Evolutionary conservation across 2,329 filamentous ascomycete species (phyloP).

Genomic region (Arthrobotrys musiformis): DNA sequence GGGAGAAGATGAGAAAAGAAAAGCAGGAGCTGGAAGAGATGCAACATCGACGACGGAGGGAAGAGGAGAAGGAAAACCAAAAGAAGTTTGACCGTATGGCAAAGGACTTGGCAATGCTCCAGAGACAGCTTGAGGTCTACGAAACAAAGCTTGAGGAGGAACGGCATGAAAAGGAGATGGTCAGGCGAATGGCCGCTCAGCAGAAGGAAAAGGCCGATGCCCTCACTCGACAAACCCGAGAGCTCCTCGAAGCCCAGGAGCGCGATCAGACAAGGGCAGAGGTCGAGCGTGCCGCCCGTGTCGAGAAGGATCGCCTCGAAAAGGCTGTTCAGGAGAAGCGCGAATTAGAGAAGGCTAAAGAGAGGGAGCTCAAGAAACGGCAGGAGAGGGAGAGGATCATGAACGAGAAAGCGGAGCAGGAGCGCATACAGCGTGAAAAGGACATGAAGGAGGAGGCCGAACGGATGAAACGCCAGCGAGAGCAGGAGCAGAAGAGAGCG

Average conservation of each 20-base stretch:
- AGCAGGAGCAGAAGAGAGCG: constrained; percentile 33
- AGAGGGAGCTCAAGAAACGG: constrained; percentile 49
- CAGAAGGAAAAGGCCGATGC: constrained; percentile 48
- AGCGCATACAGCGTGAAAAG: constrained; percentile 47
- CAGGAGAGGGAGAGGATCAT: constrained; percentile 39
- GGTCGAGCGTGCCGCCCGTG: constrained; percentile 46
- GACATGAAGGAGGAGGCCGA: constrained; percentile 49
- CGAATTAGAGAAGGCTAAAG: constrained; percentile 45
- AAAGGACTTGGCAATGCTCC: constrained; percentile 39
- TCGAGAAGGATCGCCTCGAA: constrained; percentile 49
- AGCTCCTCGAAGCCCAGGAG: constrained; percentile 51
- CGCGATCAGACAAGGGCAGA: constrained; percentile 53
- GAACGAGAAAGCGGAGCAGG: constrained; percentile 52
- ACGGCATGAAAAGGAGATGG: constrained; percentile 43
- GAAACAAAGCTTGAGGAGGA: constrained; percentile 29
- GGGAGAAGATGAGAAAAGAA: constrained; percentile 50
- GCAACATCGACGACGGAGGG: constrained; percentile 34
- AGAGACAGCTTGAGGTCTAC: constrained; percentile 32
- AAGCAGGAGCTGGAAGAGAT: constrained; percentile 47
- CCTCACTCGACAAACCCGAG: constrained; percentile 36
- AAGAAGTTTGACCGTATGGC: constrained; percentile 54
- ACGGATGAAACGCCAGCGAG: constrained; percentile 40
- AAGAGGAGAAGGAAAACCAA: constrained; percentile 50
- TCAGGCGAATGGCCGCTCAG: constrained; percentile 47
- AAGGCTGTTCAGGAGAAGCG: constrained; percentile 31